Evolutionary conservation across 768 basidiomycete genomes (phyloP), one percentile per base, ranked within the genome.

Genomic region (Sporobolomyces phaffii): DNA sequence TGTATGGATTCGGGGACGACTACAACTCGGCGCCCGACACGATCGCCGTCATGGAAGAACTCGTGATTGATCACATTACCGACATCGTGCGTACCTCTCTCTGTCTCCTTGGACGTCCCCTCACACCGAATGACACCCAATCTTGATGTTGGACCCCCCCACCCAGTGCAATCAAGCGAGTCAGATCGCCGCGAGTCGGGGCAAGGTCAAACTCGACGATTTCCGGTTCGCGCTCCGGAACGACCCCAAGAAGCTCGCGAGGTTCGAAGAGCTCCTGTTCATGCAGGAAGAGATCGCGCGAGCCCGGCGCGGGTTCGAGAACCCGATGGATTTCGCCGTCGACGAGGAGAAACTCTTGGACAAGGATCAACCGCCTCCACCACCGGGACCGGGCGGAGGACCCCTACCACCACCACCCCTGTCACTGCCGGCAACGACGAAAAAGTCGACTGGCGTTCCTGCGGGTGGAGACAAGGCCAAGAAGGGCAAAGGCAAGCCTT

Each of bases 201-300:
- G 72, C 52, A 74, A 73, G 59, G 58, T 75, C 63, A 73, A 89
- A 3, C 85, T 92, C 62, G 91, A 94, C 74, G 91, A 93, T 75
- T 80, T 94, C 53, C 83, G 89, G 29, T 84, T 87, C 64, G 88
- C 84, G 10, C 79, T 94, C 28, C 89, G 89, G 31, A 81, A 86
- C 53, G 91, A 93, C 74, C 86, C 88, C 36, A 91, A 91, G 78
- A 93, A 93, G 77, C 83, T 93, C 28, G 90, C 91, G 22, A 82
- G 91, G 62, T 86, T 93, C 85, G 91, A 94, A 76, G 91, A 94
- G 75, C 78, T 94, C 40, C 75, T 93, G 38, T 91, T 90, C 80
- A 90, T 91, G 87, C 89, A 91, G 76, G 90, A 91, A 76, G 91
- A 91, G 73, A 92, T 93, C 78, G 89, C 91, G 76, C 85, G 90